Evolutionary conservation across 2,329 filamentous ascomycete genomes (phyloP).

Genomic region (Fusarium haematococcum): DNA sequence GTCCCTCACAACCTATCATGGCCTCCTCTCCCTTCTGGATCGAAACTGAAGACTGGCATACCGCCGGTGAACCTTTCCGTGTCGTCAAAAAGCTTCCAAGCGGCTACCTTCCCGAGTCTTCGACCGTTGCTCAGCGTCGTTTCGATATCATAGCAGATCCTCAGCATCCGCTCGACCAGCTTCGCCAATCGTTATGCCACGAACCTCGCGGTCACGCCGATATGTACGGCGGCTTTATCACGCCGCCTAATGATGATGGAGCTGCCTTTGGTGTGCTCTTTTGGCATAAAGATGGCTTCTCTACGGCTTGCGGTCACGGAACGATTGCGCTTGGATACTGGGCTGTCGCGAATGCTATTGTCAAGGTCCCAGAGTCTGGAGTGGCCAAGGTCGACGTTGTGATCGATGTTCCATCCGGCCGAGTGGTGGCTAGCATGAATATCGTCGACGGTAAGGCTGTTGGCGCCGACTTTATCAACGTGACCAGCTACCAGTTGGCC

Average conservation of each 20-base stretch:
- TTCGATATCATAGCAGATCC: background rate
- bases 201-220: constrained; percentile 35
- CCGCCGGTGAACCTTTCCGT: constrained; percentile 44
- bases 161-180: constrained; percentile 17
- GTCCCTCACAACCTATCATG: accelerated
- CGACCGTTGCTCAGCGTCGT: constrained; percentile 23
- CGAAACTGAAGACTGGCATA: constrained; percentile 43
- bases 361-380: background rate
- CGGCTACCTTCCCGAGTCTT: background rate
- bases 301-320: constrained; percentile 43
- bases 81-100: constrained; percentile 29
- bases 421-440: constrained; percentile 13
- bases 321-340: constrained; percentile 45
- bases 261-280: constrained; percentile 44
- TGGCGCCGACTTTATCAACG: constrained; percentile 33
- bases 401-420: constrained; percentile 31
- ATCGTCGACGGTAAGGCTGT: background rate
- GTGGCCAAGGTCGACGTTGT: constrained; percentile 23
- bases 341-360: constrained; percentile 24
- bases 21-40: constrained; percentile 33
- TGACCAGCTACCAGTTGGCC: constrained; percentile 29
- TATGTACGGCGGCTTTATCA: constrained; percentile 46
- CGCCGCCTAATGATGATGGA: constrained; percentile 30
- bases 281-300: constrained; percentile 47
- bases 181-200: constrained; percentile 32